Evolutionary conservation across 1,284 basidiomycete species (phyloP).

Genomic region (Ceratobasidium sp.): DNA sequence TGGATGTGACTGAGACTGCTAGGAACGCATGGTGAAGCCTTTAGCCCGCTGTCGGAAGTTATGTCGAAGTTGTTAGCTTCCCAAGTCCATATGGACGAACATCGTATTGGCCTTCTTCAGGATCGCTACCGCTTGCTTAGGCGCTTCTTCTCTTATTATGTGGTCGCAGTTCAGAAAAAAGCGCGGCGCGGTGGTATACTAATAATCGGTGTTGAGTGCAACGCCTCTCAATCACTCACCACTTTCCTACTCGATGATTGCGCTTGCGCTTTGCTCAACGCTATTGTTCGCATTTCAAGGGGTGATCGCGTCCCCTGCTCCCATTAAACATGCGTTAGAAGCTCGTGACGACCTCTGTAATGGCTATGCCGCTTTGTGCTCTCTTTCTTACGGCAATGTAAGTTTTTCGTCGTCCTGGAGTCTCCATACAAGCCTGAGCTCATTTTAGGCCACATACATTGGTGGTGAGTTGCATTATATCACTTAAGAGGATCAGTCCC

Average conservation of each 20-base stretch:
- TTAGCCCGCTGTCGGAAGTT: background rate
- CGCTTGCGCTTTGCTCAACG: background rate
- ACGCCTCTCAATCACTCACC: background rate
- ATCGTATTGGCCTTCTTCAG: background rate
- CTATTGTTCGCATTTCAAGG: slow-evolving; percentile 4
- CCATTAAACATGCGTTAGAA: background rate
- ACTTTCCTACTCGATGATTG: slow-evolving; percentile 9
- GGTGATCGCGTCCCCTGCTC: slow-evolving; percentile 2
- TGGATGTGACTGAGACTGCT: background rate
- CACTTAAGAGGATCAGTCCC: background rate
- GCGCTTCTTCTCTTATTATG: background rate
- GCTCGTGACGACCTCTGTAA: slow-evolving; percentile 31
- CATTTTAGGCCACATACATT: slow-evolving; percentile 23
- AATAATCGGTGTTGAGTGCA: background rate
- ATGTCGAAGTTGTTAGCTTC: background rate
- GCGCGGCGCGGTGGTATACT: background rate
- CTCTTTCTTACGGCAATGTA: slow-evolving; percentile 33
- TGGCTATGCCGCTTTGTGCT: slow-evolving; percentile 37
- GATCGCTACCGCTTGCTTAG: background rate
- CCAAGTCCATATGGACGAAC: slow-evolving; percentile 9
- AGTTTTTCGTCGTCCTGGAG: background rate
- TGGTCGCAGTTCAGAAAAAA: background rate
- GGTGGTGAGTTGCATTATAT: slow-evolving; percentile 2
- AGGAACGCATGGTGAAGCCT: background rate
- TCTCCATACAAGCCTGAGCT: background rate